Percentiles rank a stretch among this genome's conserved stretches.
phyloP scores from a whole-genome alignment of 2,329 filamentous ascomycete genomes.

The Aspergillus ustus region DNA sequence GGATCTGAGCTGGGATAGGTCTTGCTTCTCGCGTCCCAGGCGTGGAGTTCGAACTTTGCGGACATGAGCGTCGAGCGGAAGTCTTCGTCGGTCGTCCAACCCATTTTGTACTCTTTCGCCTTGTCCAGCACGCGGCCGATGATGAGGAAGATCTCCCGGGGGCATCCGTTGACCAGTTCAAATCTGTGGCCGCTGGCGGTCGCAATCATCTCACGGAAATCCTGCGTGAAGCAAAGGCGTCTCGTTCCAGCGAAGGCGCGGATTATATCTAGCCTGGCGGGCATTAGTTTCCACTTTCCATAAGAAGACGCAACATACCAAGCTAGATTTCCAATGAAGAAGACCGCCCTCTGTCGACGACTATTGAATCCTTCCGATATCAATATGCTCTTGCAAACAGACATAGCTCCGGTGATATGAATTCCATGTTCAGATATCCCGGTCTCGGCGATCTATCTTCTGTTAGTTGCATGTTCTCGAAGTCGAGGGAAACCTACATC shows the following conservation, averaged over 20 bases:
- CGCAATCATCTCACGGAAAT: conserved; percentile 32
- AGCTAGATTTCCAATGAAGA: conserved; percentile 36
- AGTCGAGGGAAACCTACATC: conserved; percentile 28
- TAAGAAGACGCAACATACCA: conserved; percentile 24
- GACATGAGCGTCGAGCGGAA: conserved; percentile 23
- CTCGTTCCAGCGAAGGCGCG: conserved; percentile 33
- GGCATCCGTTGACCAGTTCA: conserved; percentile 37
- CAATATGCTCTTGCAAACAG: conserved; percentile 35
- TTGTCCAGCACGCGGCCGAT: conserved; percentile 34
- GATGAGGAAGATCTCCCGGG: conserved; percentile 35
- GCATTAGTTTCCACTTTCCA: background rate
- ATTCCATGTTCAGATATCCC: conserved; percentile 37
- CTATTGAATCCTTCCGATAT: conserved; percentile 28
- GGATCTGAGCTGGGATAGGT: conserved; percentile 30
- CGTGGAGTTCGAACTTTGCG: conserved; percentile 28
- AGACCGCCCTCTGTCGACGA: conserved; percentile 32
- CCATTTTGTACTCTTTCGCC: conserved; percentile 30
- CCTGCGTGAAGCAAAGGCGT: conserved; percentile 34
- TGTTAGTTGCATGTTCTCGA: background rate
- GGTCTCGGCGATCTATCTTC: conserved; percentile 34
- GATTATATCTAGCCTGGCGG: conserved; percentile 36
- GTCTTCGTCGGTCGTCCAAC: conserved; percentile 26
- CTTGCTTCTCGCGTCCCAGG: conserved; percentile 27
- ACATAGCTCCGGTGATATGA: conserved; percentile 40
- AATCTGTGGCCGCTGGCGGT: conserved; percentile 31